Evolutionary conservation across 1,284 basidiomycete genomes (phyloP), one percentile per base, ranked within the genome.

Genomic region (Apiotrichum domesticum): DNA sequence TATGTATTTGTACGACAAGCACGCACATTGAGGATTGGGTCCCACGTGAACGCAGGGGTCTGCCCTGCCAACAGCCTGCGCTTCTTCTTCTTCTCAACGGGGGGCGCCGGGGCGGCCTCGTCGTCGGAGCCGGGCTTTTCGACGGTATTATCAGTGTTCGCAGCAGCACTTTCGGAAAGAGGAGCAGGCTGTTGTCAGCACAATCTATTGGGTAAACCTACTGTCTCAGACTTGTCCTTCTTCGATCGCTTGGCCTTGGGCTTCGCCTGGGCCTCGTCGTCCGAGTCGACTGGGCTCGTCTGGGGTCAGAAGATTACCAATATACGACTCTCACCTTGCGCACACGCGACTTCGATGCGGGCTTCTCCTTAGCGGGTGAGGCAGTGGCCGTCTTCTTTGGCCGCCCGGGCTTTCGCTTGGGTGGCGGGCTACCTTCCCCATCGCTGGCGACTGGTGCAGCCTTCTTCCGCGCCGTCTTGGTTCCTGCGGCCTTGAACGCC

Each of bases 1-100:
- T 29, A n/a, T 49, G 10, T 4, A 29, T 29, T 29, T 35, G n/a
- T 15, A 29, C 29, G 29, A 29, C 2, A 29, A 29, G 29, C 2
- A 71, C 71, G 65, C 54, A 75, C 73, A 14, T 64, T 67, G 59
- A 73, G 50, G 46, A 75, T 65, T 5, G 69, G 65, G 58, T 75
- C 73, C 73, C 73, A 75, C 5, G 53, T 56, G 53, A 75, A 75
- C 32, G 66, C 59, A 0, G 72, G 61, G 42, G 66, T 61, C 7
- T 55, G 61, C 0, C 33, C 51, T 34, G 62, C 66, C 6, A 67
- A 58, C 43, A 75, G 57, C 43, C 68, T 67, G 41, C 70, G 60
- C 57, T 69, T 71, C 65, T 75, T 75, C 70, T 74, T 74, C 68
- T 73, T 74, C 40, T 57, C 56, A 0, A 35, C 33, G 35, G 21